A percentile compares a stretch with the other conserved stretches of the same genome.
phyloP scores from a whole-genome alignment of 2,329 filamentous ascomycete genomes.

The Apiospora pterosperma region DNA sequence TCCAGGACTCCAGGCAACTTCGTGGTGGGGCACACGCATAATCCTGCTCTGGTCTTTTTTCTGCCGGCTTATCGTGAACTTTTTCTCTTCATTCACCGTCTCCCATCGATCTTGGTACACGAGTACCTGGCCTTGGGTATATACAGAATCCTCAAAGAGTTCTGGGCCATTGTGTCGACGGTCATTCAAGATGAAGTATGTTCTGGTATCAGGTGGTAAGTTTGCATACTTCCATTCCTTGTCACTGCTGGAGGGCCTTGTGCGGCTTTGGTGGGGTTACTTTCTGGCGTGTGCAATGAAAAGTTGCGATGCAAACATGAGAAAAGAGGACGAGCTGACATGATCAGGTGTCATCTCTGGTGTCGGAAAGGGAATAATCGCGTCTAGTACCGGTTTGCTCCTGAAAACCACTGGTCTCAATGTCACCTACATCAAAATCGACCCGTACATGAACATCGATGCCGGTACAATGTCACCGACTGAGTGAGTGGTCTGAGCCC shows the following conservation, averaged over 20 bases:
- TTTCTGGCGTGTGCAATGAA: not conserved
- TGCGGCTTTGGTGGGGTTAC: not conserved
- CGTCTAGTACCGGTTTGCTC: slow-evolving; percentile 69
- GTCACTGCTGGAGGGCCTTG: not conserved
- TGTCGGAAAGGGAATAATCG: slow-evolving; percentile 58
- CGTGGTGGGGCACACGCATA: not conserved
- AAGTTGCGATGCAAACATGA: not conserved
- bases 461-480: slow-evolving; percentile 53
- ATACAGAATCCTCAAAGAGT: not conserved
- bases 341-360: slow-evolving; percentile 36
- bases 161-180: not conserved
- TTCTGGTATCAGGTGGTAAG: slow-evolving; percentile 9
- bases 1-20: not conserved
- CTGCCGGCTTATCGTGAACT: not conserved
- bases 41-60: not conserved
- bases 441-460: slow-evolving; percentile 73
- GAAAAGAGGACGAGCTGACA: not conserved
- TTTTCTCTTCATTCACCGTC: not conserved
- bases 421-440: slow-evolving; percentile 51
- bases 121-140: not conserved
- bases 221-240: not conserved
- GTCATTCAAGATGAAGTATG: slow-evolving; percentile 9
- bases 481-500: slow-evolving; percentile 23
- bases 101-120: not conserved
- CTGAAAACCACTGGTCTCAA: slow-evolving; percentile 79